Conservation (phyloP, 2,329 filamentous ascomycete genomes). For the Pezicula neosporulosa region DNA sequence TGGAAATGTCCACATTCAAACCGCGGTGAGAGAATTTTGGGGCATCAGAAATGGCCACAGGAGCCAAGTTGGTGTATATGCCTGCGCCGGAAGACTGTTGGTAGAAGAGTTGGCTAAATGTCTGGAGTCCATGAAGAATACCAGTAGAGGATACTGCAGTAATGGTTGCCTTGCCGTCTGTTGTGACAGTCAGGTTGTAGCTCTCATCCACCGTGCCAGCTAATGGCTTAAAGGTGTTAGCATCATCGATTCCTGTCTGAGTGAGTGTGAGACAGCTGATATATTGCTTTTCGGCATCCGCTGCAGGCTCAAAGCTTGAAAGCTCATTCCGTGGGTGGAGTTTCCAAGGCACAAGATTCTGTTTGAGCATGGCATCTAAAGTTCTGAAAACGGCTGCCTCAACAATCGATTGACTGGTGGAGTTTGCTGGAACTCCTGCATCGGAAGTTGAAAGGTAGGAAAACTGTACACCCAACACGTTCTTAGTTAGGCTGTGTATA, state of each 20-base stretch:
- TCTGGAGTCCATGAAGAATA: slow-evolving; percentile 68
- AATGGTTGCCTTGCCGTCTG: slow-evolving; percentile 58
- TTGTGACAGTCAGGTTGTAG: slow-evolving; percentile 62
- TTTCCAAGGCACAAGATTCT: slow-evolving; percentile 76
- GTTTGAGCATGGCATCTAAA: slow-evolving; percentile 59
- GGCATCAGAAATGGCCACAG: slow-evolving; percentile 67
- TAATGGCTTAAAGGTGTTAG: slow-evolving; percentile 54
- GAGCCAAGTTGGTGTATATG: slow-evolving; percentile 67
- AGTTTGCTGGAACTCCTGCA: slow-evolving; percentile 2
- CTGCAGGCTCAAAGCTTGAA: slow-evolving; percentile 60
- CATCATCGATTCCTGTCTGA: slow-evolving; percentile 52
- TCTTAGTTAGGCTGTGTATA: slow-evolving; percentile 21
- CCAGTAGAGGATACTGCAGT: slow-evolving; percentile 64
- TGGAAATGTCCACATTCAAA: slow-evolving; percentile 72
- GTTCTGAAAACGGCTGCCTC: slow-evolving; percentile 56
- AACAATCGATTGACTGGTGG: slow-evolving; percentile 48
- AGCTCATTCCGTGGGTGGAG: slow-evolving; percentile 58
- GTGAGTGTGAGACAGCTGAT: slow-evolving; percentile 60
- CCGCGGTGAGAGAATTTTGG: slow-evolving; percentile 77
- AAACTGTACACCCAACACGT: slow-evolving; percentile 16
- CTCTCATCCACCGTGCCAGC: slow-evolving; percentile 70
- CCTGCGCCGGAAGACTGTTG: slow-evolving; percentile 56
- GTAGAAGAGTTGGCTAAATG: slow-evolving; percentile 79
- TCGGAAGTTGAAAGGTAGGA: slow-evolving; percentile 7
- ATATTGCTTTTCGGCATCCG: slow-evolving; percentile 38